Percentiles rank a stretch among this genome's conserved stretches.
Conservation (phyloP, 2,329 filamentous ascomycete genomes). For the Sporothrix variecibatus region DNA sequence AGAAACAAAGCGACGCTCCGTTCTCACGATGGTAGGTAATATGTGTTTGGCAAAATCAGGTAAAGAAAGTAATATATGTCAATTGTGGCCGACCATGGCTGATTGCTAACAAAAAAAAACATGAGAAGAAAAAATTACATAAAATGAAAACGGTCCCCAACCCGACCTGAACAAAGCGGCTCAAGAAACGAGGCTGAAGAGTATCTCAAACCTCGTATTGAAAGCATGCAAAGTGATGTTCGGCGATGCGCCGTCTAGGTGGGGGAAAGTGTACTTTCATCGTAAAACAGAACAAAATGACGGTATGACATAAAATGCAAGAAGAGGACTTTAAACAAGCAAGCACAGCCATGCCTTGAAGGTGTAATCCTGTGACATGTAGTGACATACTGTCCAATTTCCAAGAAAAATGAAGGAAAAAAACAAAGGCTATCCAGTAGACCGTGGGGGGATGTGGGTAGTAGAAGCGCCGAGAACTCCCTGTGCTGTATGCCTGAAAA, state of each 20-base stretch:
- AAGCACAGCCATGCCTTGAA: background rate
- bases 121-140: background rate
- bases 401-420: background rate
- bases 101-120: background rate
- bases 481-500: slow-evolving; percentile 7
- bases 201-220: background rate
- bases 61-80: background rate
- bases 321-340: background rate
- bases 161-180: background rate
- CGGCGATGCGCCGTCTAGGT: background rate
- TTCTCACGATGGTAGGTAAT: background rate
- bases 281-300: background rate
- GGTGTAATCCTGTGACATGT: background rate
- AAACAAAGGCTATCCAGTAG: background rate
- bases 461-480: background rate
- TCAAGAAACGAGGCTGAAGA: background rate
- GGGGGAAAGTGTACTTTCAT: background rate
- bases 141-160: background rate
- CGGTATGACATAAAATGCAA: background rate
- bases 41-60: background rate
- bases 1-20: background rate
- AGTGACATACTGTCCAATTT: background rate
- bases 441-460: background rate
- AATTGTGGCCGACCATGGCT: background rate
- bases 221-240: background rate